phyloP scores from a whole-genome alignment of 441 rosid genomes.

The Aleurites moluccanus region DNA sequence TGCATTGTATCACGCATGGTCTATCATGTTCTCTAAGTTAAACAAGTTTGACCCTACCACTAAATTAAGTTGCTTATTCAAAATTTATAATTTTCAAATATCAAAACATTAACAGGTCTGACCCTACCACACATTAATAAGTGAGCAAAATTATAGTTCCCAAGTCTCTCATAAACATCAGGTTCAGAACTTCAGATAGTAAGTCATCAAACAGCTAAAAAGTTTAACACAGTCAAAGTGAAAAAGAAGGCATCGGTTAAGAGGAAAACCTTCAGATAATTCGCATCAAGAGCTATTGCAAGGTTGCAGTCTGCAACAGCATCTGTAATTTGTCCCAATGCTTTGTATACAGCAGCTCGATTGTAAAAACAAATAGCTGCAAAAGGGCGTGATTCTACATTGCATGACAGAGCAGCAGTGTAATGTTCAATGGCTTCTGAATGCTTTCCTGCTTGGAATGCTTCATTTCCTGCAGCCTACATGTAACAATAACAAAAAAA shows the following conservation, averaged over 20 bases:
- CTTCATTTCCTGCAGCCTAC: conserved; percentile 91
- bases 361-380: conserved; percentile 95
- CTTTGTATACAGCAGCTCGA: conserved; percentile 92
- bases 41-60: background rate
- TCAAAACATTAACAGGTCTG: background rate
- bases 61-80: conserved; percentile 8
- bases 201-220: background rate
- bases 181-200: conserved; percentile 9
- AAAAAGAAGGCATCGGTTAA: conserved; percentile 8
- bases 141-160: background rate
- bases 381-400: conserved; percentile 83
- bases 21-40: background rate
- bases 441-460: conserved; percentile 86
- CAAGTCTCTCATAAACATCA: background rate
- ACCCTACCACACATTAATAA: background rate
- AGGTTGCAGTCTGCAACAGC: conserved; percentile 98
- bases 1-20: too few relatives aligned
- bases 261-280: conserved; percentile 71
- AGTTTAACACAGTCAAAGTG: background rate
- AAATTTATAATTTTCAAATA: background rate
- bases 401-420: conserved; percentile 73
- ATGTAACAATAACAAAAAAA: conserved; percentile 17
- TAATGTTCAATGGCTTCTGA: conserved; percentile 92
- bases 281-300: conserved; percentile 89
- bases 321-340: conserved; percentile 73